Percentiles rank a stretch among this genome's conserved stretches.
Evolutionary conservation across 2,329 filamentous ascomycete genomes (phyloP).

Genomic region (Blastomyces gilchristii): DNA sequence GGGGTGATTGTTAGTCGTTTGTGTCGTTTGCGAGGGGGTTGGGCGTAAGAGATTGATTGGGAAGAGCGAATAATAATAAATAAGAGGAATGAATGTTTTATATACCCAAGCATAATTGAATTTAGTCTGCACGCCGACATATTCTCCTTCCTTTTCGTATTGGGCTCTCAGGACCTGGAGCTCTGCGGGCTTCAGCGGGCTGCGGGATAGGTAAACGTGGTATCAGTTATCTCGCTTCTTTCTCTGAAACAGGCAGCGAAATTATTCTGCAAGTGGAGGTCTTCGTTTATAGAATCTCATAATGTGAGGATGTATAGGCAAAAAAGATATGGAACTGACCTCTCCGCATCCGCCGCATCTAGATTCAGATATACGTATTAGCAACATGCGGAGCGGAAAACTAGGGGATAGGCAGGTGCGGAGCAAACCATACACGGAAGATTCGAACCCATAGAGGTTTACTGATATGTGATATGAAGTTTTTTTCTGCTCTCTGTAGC

Average conservation of each 20-base stretch:
- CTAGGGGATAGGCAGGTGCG: slow-evolving; percentile 10
- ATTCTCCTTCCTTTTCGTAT: slow-evolving; percentile 95
- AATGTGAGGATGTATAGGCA: neutral
- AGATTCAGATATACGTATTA: slow-evolving; percentile 20
- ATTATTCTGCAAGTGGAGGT: neutral
- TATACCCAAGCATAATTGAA: slow-evolving; percentile 99
- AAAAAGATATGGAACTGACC: slow-evolving; percentile 41
- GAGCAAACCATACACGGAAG: slow-evolving; percentile 38
- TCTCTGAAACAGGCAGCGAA: neutral
- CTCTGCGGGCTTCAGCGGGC: slow-evolving; percentile 82
- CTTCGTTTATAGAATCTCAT: neutral
- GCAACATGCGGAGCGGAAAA: slow-evolving; percentile 16
- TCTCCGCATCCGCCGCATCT: slow-evolving; percentile 98
- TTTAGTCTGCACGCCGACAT: slow-evolving; percentile 94
- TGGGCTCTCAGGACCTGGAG: slow-evolving; percentile 85
- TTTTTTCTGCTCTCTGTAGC: neutral
- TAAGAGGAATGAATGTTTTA: slow-evolving; percentile 4
- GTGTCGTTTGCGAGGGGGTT: neutral
- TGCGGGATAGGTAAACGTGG: slow-evolving; percentile 27
- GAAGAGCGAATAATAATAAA: neutral
- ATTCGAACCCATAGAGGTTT: slow-evolving; percentile 34
- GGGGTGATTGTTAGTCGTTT: neutral
- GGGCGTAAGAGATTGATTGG: neutral
- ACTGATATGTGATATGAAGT: neutral
- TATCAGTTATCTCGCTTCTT: neutral